Evolutionary conservation across 352 stramenopile genomes (phyloP).

Genomic region (Aphanomyces invadans): DNA sequence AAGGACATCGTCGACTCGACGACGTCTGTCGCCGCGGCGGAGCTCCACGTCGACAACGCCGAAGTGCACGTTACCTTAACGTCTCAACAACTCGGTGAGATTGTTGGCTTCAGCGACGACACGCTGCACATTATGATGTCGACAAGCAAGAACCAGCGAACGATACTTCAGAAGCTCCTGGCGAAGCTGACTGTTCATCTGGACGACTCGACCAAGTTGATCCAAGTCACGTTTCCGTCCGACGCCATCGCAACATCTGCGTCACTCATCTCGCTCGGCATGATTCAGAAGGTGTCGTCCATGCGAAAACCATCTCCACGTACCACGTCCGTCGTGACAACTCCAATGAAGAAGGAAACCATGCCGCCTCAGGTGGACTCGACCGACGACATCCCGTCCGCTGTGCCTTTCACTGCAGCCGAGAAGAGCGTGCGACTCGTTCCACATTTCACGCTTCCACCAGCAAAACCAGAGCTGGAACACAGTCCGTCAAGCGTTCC

Average conservation of each 20-base stretch:
- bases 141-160: neutral
- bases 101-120: neutral
- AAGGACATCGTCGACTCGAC: conserved; percentile 9
- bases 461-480: neutral
- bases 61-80: neutral
- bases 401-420: too few species aligned
- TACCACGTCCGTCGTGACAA: neutral
- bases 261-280: neutral
- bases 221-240: neutral
- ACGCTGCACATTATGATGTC: neutral
- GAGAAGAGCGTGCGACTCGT: too few species aligned
- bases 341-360: neutral
- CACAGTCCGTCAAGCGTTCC: neutral
- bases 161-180: neutral
- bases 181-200: too few species aligned
- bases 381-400: neutral
- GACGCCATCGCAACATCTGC: neutral
- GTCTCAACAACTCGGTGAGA: neutral
- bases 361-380: neutral
- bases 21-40: neutral
- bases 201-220: too few species aligned
- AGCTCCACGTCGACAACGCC: neutral
- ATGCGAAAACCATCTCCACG: neutral
- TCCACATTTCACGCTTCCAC: neutral
- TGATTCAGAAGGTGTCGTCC: neutral